Evolutionary conservation across 2,329 filamentous ascomycete species (phyloP), one percentile per base, ranked within the genome.

Genomic region (Teratosphaeria viscida): DNA sequence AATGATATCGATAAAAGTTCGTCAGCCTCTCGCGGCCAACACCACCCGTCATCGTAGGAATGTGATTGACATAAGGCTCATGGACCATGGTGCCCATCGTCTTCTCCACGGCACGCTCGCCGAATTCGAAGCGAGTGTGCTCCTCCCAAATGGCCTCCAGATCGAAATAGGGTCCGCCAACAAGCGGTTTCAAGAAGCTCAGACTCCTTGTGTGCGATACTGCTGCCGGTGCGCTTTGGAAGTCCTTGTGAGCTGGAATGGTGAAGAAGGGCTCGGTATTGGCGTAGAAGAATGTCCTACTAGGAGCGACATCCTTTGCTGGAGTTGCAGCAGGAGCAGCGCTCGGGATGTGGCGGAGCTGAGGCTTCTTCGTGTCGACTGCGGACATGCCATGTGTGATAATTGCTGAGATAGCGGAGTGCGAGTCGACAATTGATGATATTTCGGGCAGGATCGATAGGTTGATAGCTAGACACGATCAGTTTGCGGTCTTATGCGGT

Each of bases 51-150:
- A 69, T 66, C 0, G 87, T 90, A 0, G 87, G 85, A 1, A 90
- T 78, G 68, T 91, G 86, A 68, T 91, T 91, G 1, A 92, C 88
- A 67, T 91, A 90, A 1, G 88, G 88, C 70, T 90, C 84, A 55
- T 85, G 79, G 1, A 90, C 87, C 60, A 92, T 91, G 0, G 88
- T 91, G n/a, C 78, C 79, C 88, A 92, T 91, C 0, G 88, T 92
- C 63, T 84, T 82, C 62, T 84, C 83, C 0, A 90, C 87, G 2
- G 82, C 83, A 11, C 87, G 80, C 59, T 85, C 82, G 1, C 73
- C 82, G 69, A 92, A 92, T 69, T 91, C 87, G 65, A 81, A 87
- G 52, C 80, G 79, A 0, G 85, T 88, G 70, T 92, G 88, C 71
- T 91, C 87, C 7, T 90, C 87, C 88, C 88, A 92, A 55, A 91